These are phyloP conservation scores for Punctularia strigosozonata DNA, from an alignment of 768 basidiomycete species.

Conservation along the genomic window DNA sequence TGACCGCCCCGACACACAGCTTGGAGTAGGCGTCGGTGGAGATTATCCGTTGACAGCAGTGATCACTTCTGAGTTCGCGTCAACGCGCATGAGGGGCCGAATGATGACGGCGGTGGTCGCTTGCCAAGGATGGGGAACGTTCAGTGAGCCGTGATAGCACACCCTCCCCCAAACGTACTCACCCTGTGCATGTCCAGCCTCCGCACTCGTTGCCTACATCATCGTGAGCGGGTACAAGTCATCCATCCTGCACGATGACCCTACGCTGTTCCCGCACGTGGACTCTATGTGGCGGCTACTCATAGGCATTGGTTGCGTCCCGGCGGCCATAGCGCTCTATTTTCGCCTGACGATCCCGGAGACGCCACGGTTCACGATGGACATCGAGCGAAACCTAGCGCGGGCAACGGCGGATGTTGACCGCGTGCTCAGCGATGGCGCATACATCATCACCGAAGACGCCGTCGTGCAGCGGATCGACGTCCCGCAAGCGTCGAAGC, in stretches of 20 bases:
- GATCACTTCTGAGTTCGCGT: slow-evolving; percentile 38
- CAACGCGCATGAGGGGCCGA: slow-evolving; percentile 30
- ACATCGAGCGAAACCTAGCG: slow-evolving; percentile 34
- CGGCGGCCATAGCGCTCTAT: slow-evolving; percentile 31
- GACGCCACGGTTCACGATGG: slow-evolving; percentile 37
- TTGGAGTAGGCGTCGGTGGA: slow-evolving; percentile 31
- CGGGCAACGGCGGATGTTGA: slow-evolving; percentile 31
- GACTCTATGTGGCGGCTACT: slow-evolving; percentile 31
- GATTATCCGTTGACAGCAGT: slow-evolving; percentile 36
- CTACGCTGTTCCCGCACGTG: slow-evolving; percentile 9
- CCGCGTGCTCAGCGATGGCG: too few species aligned
- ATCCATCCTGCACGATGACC: too few species aligned
- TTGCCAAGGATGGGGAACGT: slow-evolving; percentile 34
- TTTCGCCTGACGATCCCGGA: slow-evolving; percentile 37
- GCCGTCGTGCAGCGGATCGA: too few species aligned
- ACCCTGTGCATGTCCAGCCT: too few species aligned
- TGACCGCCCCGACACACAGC: slow-evolving; percentile 5
- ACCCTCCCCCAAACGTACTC: too few species aligned
- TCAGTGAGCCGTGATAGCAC: too few species aligned
- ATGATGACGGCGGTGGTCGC: slow-evolving; percentile 41
- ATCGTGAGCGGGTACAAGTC: too few species aligned
- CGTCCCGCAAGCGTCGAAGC: slow-evolving; percentile 26
- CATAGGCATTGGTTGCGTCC: slow-evolving; percentile 36
- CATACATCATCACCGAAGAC: too few species aligned
- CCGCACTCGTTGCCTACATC: too few species aligned